phyloP scores from a whole-genome alignment of 2,329 filamentous ascomycete species.

The Fusarium robinianum region DNA sequence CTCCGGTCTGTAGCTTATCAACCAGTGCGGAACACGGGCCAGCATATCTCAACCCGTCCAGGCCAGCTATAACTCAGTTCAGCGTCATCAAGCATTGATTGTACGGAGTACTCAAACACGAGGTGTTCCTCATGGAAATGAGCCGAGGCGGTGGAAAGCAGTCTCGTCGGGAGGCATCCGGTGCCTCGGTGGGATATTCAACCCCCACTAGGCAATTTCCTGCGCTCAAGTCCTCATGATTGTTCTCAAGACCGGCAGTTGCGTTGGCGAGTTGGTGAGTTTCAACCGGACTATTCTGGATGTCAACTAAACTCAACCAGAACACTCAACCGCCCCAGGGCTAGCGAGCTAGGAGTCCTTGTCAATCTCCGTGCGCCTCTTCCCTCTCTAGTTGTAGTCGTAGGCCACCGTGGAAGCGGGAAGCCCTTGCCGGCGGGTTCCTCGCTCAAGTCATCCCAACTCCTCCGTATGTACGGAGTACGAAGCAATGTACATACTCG shows the following conservation, averaged over 20 bases:
- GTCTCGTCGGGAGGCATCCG: slow-evolving; percentile 18
- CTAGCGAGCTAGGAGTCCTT: slow-evolving; percentile 25
- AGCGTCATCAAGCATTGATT: too few relatives aligned
- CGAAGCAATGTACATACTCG: too few relatives aligned
- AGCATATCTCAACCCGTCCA: too few relatives aligned
- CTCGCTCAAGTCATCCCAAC: slow-evolving; percentile 22
- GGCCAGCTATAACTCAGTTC: too few relatives aligned
- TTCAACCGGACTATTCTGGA: slow-evolving; percentile 27
- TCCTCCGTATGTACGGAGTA: too few relatives aligned
- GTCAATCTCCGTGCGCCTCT: slow-evolving; percentile 30
- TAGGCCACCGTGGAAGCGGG: slow-evolving; percentile 39
- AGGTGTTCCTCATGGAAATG: too few relatives aligned
- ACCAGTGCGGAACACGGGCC: too few relatives aligned
- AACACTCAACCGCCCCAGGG: too few relatives aligned
- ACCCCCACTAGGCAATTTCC: slow-evolving; percentile 23
- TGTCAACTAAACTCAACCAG: slow-evolving; percentile 26
- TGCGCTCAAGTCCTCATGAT: slow-evolving; percentile 22
- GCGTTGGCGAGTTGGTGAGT: slow-evolving; percentile 27
- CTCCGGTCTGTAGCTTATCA: too few relatives aligned
- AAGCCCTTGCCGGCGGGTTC: slow-evolving; percentile 37
- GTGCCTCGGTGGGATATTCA: slow-evolving; percentile 25
- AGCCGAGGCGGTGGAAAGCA: slow-evolving; percentile 25
- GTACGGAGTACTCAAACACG: too few relatives aligned
- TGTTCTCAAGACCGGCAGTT: slow-evolving; percentile 31
- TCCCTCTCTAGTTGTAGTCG: slow-evolving; percentile 12